These are phyloP conservation scores for Ascocoryne sarcoides DNA, from an alignment of 2,329 filamentous ascomycete species.

Conservation along the genomic window DNA sequence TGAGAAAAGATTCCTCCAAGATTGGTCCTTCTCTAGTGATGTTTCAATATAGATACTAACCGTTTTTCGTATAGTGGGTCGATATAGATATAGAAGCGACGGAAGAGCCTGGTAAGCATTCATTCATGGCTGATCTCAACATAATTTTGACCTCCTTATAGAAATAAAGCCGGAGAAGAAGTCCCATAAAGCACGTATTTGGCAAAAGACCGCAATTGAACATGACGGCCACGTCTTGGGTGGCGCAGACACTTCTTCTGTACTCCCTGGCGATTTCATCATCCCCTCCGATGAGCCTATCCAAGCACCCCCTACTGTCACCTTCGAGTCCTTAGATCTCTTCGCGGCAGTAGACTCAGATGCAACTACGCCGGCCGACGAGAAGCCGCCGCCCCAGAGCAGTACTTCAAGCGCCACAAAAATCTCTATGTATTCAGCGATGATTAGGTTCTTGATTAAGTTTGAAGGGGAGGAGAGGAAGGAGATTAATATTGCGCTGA, in stretches of 20 bases:
- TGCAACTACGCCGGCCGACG: constrained; percentile 28
- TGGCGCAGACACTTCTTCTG: constrained; percentile 42
- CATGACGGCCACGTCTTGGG: constrained; percentile 52
- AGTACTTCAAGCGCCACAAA: constrained; percentile 7
- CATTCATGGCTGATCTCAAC: no score
- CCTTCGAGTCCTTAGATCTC: constrained; percentile 43
- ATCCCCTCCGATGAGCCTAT: constrained; percentile 48
- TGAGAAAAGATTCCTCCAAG: no score
- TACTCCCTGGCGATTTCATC: constrained; percentile 54
- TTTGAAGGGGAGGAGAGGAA: constrained; percentile 15
- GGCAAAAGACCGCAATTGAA: constrained; percentile 52
- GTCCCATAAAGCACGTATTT: constrained; percentile 48
- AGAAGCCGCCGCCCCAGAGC: constrained; percentile 4
- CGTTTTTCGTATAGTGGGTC: constrained; percentile 39
- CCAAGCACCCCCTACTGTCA: constrained; percentile 39
- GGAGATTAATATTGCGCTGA: constrained; percentile 32
- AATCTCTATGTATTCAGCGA: constrained; percentile 26
- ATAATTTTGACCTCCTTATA: background rate
- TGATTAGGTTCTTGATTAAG: constrained; percentile 23
- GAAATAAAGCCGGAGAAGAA: constrained; percentile 39
- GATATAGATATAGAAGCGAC: constrained; percentile 45
- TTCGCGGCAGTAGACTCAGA: constrained; percentile 36
- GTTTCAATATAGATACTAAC: no score
- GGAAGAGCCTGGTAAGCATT: background rate
- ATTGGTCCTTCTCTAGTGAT: no score